Base-by-base conservation (phyloP, 108 stramenopile genomes). In the Cylindrotheca fusiformis region DNA sequence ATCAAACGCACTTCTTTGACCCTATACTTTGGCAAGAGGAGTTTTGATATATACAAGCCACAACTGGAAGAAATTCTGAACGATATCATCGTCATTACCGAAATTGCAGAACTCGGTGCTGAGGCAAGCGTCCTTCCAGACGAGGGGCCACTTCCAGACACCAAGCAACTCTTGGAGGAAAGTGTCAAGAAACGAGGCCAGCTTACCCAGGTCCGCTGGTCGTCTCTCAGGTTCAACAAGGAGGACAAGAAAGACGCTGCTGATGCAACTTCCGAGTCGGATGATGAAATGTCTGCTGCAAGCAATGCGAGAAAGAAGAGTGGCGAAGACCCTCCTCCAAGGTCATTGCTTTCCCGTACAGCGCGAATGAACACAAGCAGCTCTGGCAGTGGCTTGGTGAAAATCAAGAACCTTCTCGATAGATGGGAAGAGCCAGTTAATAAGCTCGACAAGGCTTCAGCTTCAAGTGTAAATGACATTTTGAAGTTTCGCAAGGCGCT, bases 341-440 rank as follows among this genome's bases (percentile, higher is more conserved):
- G 54, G 25, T 22, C 26, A 6, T 27, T 22, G 28, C 27, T 55
- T 26, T 23, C 54, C n/a, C n/a, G n/a, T n/a, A n/a, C n/a, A n/a
- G n/a, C 36, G 14, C 36, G 36, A 14, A 14, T 41, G 36, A 10
- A 41, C 6, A 41, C 14, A 41, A 41, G 14, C 36, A 41, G 10
- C 14, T 41, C 36, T n/a, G n/a, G 22, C n/a, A 75, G 74, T 57
- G 50, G 67, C 4, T 48, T 48, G 17, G 14, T 71, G 45, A 32
- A 31, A 3, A 65, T 88, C 28, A 81, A 80, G 48, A 52, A 65
- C n/a, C 33, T 80, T 1, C 69, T 92, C 1, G 83, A 87, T 62
- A 56, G 80, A 19, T 92, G 91, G 91, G 67, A 87, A 54, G 87
- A 88, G 45, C 91, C 91, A 19, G 71, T 77, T 0, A 82, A 75